A percentile compares a stretch with the other conserved stretches of the same genome.
Evolutionary conservation across 1,139 yeast genomes (phyloP).

Genomic region (Candida tetrigidarum): DNA sequence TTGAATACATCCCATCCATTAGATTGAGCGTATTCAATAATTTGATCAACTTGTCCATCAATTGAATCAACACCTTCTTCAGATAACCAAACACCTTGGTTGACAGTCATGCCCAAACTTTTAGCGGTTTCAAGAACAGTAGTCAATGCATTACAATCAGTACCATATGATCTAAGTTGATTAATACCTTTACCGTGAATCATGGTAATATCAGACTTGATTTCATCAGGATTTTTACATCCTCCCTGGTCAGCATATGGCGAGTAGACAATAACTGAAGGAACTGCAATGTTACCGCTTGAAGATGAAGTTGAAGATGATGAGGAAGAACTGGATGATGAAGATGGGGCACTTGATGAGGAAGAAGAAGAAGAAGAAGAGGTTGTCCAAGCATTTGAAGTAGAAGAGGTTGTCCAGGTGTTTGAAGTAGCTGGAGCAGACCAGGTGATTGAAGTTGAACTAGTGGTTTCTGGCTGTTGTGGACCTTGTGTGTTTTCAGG

Average conservation of each 20-base stretch:
- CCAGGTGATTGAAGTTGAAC: constrained; percentile 12
- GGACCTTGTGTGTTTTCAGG: constrained; percentile 10
- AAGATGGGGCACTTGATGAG: constrained; percentile 5
- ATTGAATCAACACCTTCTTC: constrained; percentile 68
- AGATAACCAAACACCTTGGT: constrained; percentile 87
- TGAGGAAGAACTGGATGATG: not conserved
- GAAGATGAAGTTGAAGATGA: constrained; percentile 5
- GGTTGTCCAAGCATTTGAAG: too few relatives aligned
- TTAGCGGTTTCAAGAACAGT: constrained; percentile 67
- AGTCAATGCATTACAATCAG: constrained; percentile 74
- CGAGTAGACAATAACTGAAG: constrained; percentile 71
- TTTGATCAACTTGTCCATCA: constrained; percentile 56
- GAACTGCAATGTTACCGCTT: constrained; percentile 33
- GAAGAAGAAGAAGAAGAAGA: too few relatives aligned
- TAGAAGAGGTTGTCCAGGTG: too few relatives aligned
- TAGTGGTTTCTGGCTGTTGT: constrained; percentile 1
- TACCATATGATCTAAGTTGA: constrained; percentile 77
- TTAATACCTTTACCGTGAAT: constrained; percentile 66
- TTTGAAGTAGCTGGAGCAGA: constrained; percentile 4
- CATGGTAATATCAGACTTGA: constrained; percentile 59
- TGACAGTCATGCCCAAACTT: constrained; percentile 68
- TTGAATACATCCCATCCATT: constrained; percentile 73
- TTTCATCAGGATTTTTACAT: constrained; percentile 63
- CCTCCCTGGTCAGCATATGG: constrained; percentile 73
- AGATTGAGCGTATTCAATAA: constrained; percentile 56